Evolutionary conservation across 768 basidiomycete genomes (phyloP).

Genomic region (Filobasidium wieringae): DNA sequence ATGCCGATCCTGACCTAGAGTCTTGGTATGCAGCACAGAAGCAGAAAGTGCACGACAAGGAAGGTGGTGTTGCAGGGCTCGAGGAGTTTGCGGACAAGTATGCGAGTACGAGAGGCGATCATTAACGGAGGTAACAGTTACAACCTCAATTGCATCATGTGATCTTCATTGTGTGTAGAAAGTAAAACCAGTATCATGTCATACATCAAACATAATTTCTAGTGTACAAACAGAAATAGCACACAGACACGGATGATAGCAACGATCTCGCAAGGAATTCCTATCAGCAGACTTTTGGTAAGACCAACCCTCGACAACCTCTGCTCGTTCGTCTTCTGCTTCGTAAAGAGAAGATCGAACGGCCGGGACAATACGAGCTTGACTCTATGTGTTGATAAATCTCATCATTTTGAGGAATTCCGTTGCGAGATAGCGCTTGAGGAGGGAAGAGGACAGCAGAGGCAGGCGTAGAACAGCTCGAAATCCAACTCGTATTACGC

Average conservation of each 20-base stretch:
- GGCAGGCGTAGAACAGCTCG: too few relatives aligned
- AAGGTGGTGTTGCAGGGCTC: background rate
- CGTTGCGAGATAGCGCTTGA: too few relatives aligned
- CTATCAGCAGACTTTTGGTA: conserved; percentile 12
- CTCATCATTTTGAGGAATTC: conserved; percentile 15
- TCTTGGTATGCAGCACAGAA: background rate
- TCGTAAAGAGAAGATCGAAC: conserved; percentile 2
- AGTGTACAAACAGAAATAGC: too few relatives aligned
- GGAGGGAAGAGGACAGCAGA: too few relatives aligned
- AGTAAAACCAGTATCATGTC: too few relatives aligned
- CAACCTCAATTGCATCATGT: too few relatives aligned
- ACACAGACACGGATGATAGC: too few relatives aligned
- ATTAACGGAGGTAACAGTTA: too few relatives aligned
- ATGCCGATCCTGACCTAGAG: background rate
- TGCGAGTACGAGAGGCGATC: background rate
- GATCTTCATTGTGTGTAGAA: too few relatives aligned
- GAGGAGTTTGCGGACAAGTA: background rate
- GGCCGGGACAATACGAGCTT: conserved; percentile 14
- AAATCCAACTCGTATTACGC: too few relatives aligned
- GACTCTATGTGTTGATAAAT: conserved; percentile 18
- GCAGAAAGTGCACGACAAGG: background rate
- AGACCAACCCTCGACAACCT: conserved; percentile 16
- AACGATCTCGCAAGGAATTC: too few relatives aligned
- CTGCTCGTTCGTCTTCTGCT: background rate
- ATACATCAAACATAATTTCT: too few relatives aligned